Evolutionary conservation across 768 basidiomycete species (phyloP).

Genomic region (Clitopilus passeckerianus): DNA sequence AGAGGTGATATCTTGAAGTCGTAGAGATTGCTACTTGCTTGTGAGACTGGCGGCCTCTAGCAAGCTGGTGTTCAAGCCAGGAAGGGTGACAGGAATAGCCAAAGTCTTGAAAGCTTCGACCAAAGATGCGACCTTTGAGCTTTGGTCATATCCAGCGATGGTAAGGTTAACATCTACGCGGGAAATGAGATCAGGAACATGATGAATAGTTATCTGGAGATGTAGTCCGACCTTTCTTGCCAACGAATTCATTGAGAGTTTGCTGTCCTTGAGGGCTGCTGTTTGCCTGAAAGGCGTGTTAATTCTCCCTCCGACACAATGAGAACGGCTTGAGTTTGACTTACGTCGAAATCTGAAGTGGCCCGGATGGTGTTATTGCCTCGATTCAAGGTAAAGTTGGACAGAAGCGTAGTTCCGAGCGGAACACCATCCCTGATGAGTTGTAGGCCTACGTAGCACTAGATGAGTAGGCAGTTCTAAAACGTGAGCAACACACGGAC

Average conservation of each 20-base stretch:
- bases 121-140: slow-evolving; percentile 56
- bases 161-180: slow-evolving; percentile 45
- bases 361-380: slow-evolving; percentile 57
- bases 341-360: slow-evolving; percentile 46
- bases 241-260: slow-evolving; percentile 66
- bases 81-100: slow-evolving; percentile 49
- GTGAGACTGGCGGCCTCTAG: slow-evolving; percentile 51
- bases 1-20: slow-evolving; percentile 1
- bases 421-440: slow-evolving; percentile 44
- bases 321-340: slow-evolving; percentile 5
- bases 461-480: background rate
- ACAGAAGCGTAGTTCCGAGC: slow-evolving; percentile 59
- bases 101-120: slow-evolving; percentile 57
- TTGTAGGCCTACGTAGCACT: slow-evolving; percentile 39
- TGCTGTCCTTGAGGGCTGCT: slow-evolving; percentile 51
- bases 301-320: slow-evolving; percentile 5
- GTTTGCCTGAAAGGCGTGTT: slow-evolving; percentile 41
- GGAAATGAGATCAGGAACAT: background rate
- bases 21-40: slow-evolving; percentile 34
- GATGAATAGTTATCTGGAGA: background rate
- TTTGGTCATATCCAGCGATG: slow-evolving; percentile 55
- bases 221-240: slow-evolving; percentile 39
- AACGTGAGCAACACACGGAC: slow-evolving; percentile 30
- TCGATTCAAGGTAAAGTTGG: slow-evolving; percentile 51
- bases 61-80: slow-evolving; percentile 54